Base-by-base conservation (phyloP, 495 filamentous ascomycete species). In the Penicillium turbatum region DNA sequence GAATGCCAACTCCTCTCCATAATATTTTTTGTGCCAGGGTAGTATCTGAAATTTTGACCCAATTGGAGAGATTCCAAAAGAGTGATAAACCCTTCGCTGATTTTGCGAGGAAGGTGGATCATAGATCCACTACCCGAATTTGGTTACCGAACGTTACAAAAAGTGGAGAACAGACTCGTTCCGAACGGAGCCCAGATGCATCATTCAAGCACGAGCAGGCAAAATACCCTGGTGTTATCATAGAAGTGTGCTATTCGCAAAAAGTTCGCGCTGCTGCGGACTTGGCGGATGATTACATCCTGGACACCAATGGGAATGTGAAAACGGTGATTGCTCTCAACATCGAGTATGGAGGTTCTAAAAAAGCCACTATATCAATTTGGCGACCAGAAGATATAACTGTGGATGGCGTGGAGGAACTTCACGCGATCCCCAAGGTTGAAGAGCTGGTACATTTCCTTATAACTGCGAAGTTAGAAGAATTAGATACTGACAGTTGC, bases 161-260 rank as follows among this genome's bases (percentile, higher is more conserved):
- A 16, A 39, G 54, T 54, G 37, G 48, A 38, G 26, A 47, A 6
- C 19, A 35, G 29, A 46, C n/a, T 17, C 52, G 54, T 55, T 60
- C 55, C 26, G 56, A 50, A 54, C 55, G 64, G 21, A 56, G 60
- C 34, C 68, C 62, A 55, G 66, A 38, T 55, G 51, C 61, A 39
- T 63, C 60, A 38, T 72, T 69, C 46, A 55, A 40, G 21, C 63
- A 70, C 57, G 5, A 11, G 8, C 46, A 57, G 35, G 59, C 67
- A 54, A 47, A 41, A 36, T 68, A 57, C 52, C 67, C 59, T 24
- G 61, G n/a, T n/a, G 65, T 72, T 27, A 56, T 70, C 26, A 59
- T 72, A 24, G 65, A 72, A 56, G 58, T 70, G 19, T 63, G 67
- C 55, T 70, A 72, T 60, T 68, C 63, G 17, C 61, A 68, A 58